phyloP scores from a whole-genome alignment of 495 filamentous ascomycete genomes.

The Penicillium coffeae region DNA sequence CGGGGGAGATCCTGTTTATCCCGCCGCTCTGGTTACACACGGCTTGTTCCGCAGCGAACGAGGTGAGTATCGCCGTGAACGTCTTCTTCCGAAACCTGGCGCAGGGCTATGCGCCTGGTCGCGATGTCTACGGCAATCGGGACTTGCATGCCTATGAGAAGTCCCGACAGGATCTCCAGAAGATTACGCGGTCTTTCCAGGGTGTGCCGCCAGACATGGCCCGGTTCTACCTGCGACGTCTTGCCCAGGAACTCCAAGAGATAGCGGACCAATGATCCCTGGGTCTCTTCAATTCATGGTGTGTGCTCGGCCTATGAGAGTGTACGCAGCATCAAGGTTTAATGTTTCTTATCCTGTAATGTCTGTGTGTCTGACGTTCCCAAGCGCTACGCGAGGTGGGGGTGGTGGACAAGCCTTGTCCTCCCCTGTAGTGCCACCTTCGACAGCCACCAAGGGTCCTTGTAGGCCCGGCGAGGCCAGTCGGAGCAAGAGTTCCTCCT shows the following conservation, averaged over 20 bases:
- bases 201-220: constrained; percentile 61
- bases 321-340: background rate
- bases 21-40: constrained; percentile 83
- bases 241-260: constrained; percentile 64
- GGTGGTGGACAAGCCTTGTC: background rate
- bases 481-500: background rate
- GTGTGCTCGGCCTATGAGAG: background rate
- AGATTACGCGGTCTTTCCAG: constrained; percentile 63
- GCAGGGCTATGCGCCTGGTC: constrained; percentile 65
- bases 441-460: constrained; percentile 12
- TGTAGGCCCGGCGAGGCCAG: constrained; percentile 3
- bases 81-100: constrained; percentile 76
- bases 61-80: constrained; percentile 72
- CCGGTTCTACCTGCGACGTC: constrained; percentile 69
- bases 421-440: constrained; percentile 15
- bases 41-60: constrained; percentile 57
- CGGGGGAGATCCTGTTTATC: constrained; percentile 76
- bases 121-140: constrained; percentile 84
- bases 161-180: constrained; percentile 65
- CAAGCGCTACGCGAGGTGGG: constrained; percentile 14
- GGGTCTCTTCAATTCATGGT: background rate
- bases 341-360: background rate
- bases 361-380: constrained; percentile 5
- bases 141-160: constrained; percentile 84
- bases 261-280: constrained; percentile 27